Conservation (phyloP, 1,139 yeast genomes). For the Candida sp. region DNA sequence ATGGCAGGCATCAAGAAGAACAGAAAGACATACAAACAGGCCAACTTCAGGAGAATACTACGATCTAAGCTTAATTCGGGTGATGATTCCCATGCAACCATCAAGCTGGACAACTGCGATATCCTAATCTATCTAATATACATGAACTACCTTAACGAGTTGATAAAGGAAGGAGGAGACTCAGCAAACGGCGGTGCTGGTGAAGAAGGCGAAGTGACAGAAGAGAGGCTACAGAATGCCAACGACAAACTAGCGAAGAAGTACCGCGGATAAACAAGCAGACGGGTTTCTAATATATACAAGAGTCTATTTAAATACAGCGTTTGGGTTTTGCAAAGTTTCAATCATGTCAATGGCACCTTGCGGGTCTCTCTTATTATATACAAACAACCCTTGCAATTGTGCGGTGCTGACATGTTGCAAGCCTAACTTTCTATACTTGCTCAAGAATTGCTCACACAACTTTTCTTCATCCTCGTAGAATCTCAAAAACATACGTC, state of each 20-base stretch:
- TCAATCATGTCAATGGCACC: conserved; percentile 73
- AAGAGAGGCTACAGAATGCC: conserved; percentile 20
- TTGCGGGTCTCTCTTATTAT: conserved; percentile 84
- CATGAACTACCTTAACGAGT: conserved; percentile 44
- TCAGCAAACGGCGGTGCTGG: conserved; percentile 10
- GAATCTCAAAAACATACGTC: conserved; percentile 85
- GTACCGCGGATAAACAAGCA: conserved; percentile 28
- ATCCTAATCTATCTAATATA: conserved; percentile 53
- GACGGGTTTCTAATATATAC: conserved; percentile 3
- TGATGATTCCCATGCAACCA: background rate
- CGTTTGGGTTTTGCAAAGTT: conserved; percentile 36
- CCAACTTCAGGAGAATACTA: conserved; percentile 19
- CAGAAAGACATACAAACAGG: conserved; percentile 24
- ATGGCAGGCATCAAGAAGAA: conserved; percentile 12
- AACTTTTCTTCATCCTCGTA: conserved; percentile 68
- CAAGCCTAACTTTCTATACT: conserved; percentile 51
- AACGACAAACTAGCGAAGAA: conserved; percentile 26
- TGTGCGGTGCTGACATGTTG: conserved; percentile 87
- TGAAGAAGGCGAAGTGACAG: conserved; percentile 14
- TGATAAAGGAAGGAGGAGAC: conserved; percentile 23
- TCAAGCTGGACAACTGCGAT: conserved; percentile 46
- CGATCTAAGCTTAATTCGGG: conserved; percentile 12
- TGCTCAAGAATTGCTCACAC: conserved; percentile 65
- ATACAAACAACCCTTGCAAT: conserved; percentile 93
- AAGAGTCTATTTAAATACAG: conserved; percentile 24